These are phyloP conservation scores for Solanum dulcamara DNA, from an alignment of 257 asterid species.

Conservation along the genomic window DNA sequence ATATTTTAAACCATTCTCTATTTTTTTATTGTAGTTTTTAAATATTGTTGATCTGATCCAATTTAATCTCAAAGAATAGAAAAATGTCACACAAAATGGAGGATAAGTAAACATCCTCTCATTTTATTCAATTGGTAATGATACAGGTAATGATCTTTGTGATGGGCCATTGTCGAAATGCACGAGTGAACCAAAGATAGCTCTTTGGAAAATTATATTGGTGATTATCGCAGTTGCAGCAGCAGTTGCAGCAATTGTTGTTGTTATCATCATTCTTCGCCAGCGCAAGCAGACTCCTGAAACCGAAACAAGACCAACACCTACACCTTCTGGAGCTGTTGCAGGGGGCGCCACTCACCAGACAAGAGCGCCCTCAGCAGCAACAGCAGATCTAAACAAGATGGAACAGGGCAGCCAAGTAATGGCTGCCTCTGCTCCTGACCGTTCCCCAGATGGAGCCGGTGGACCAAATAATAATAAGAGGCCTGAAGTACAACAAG, in stretches of 20 bases:
- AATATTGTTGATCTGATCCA: background rate
- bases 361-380: background rate
- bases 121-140: background rate
- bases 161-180: conserved; percentile 58
- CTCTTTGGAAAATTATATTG: conserved; percentile 22
- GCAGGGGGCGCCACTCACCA: background rate
- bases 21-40: too few species aligned
- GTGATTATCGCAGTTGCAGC: conserved; percentile 21
- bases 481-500: conserved; percentile 18
- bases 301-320: background rate
- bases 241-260: conserved; percentile 31
- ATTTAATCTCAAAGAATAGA: too few species aligned
- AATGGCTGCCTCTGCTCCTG: conserved; percentile 10
- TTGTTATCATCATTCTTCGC: conserved; percentile 47
- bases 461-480: background rate
- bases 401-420: conserved; percentile 26
- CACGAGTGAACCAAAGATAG: conserved; percentile 5
- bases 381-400: conserved; percentile 19
- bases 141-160: conserved; percentile 49
- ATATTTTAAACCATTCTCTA: too few species aligned
- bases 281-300: conserved; percentile 15
- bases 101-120: background rate
- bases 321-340: background rate
- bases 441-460: background rate
- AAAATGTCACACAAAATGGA: too few species aligned